Percentiles rank a stretch among this genome's conserved stretches.
Conservation (phyloP, 805 yeast species). For the Vanderwaltozyma tropicalis region DNA sequence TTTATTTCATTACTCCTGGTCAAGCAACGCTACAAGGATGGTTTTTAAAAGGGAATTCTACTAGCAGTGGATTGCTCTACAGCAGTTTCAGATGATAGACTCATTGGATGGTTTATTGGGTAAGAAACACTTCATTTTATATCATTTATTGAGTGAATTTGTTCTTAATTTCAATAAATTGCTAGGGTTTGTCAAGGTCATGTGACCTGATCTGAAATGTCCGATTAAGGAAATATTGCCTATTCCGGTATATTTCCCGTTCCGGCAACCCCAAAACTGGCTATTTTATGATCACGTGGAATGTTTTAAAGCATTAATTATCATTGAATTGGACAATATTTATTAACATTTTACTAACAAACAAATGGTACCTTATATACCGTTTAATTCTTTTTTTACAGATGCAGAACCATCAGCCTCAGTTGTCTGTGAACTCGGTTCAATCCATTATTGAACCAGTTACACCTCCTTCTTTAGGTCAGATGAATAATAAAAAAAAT, state of each 20-base stretch:
- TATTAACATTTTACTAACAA: not conserved
- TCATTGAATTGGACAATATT: not conserved
- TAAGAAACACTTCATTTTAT: too few relatives aligned
- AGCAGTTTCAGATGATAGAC: too few relatives aligned
- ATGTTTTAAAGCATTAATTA: not conserved
- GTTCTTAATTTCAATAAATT: too few relatives aligned
- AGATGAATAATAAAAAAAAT: slow-evolving; percentile 8
- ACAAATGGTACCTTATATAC: not conserved
- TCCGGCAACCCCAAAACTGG: too few relatives aligned
- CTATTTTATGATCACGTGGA: too few relatives aligned
- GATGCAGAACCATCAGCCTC: slow-evolving; percentile 17
- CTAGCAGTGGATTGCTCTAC: too few relatives aligned
- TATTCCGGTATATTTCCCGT: not conserved
- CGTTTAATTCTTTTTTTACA: not conserved
- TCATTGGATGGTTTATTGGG: too few relatives aligned
- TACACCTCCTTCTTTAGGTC: slow-evolving; percentile 6
- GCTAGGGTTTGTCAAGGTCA: too few relatives aligned
- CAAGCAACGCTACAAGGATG: too few relatives aligned
- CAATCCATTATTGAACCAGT: slow-evolving; percentile 6
- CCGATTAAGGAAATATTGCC: not conserved
- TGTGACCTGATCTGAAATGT: not conserved
- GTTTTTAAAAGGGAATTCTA: too few relatives aligned
- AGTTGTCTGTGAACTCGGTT: slow-evolving; percentile 11
- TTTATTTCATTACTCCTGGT: too few relatives aligned
- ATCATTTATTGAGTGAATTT: not conserved